Conservation (phyloP, 805 yeast genomes). For the Candida quercuum region DNA sequence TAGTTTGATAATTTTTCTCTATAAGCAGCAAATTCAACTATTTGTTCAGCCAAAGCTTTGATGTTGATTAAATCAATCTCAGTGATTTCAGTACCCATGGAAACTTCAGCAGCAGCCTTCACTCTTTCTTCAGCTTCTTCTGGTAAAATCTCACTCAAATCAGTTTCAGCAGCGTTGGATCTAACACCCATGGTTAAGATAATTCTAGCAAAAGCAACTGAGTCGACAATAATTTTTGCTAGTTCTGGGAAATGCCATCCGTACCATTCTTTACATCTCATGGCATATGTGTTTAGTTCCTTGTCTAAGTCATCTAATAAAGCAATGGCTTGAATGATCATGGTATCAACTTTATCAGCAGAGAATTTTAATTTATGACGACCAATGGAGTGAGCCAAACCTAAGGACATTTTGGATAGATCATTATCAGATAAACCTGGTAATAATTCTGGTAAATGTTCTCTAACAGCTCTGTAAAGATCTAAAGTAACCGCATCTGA, state of each 20-base stretch:
- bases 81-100: slow-evolving; percentile 99
- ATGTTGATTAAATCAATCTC: slow-evolving; percentile 85
- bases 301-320: slow-evolving; percentile 94
- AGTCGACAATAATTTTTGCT: slow-evolving; percentile 94
- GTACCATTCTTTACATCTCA: slow-evolving; percentile 99
- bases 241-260: slow-evolving; percentile 99
- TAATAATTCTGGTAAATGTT: slow-evolving; percentile 85
- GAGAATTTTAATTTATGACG: slow-evolving; percentile 97
- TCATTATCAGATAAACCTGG: slow-evolving; percentile 89
- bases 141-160: slow-evolving; percentile 84
- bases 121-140: slow-evolving; percentile 91
- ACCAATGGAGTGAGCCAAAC: slow-evolving; percentile 97
- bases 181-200: slow-evolving; percentile 92
- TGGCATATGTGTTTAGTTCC: slow-evolving; percentile 95
- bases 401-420: slow-evolving; percentile 90
- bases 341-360: slow-evolving; percentile 97
- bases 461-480: slow-evolving; percentile 91
- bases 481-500: slow-evolving; percentile 95
- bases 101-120: slow-evolving; percentile 95
- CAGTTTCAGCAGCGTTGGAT: slow-evolving; percentile 85
- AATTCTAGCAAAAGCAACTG: slow-evolving; percentile 93
- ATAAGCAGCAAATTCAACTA: slow-evolving; percentile 92
- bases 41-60: slow-evolving; percentile 88
- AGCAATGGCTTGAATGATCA: slow-evolving; percentile 99
- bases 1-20: slow-evolving; percentile 94